These are phyloP conservation scores for Volvox africanus DNA, from an alignment of 139 green algal species.

Conservation along the genomic window DNA sequence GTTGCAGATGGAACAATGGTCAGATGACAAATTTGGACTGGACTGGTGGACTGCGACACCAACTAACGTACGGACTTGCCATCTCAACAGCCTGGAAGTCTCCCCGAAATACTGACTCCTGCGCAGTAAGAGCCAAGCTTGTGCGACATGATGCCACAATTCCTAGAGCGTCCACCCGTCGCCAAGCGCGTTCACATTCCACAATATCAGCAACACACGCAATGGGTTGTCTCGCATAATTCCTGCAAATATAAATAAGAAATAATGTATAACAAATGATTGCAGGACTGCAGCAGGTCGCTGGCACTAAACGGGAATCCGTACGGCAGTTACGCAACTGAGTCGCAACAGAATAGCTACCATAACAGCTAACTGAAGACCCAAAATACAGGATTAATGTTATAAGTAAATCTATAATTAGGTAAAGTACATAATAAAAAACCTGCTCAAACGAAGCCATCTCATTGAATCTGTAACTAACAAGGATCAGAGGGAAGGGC, in stretches of 20 bases:
- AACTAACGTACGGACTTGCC: background rate
- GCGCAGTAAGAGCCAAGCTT: background rate
- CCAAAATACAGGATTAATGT: no score
- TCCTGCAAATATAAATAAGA: background rate
- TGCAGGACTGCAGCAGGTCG: no score
- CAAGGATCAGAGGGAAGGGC: no score
- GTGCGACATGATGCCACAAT: background rate
- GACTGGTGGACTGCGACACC: background rate
- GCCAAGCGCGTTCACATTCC: background rate
- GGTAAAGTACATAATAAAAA: no score
- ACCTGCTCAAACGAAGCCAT: no score
- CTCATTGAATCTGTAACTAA: no score
- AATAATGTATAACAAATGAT: no score
- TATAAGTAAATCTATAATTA: no score
- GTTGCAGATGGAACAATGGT: background rate
- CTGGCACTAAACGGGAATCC: no score
- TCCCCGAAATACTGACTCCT: background rate
- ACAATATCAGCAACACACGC: constrained; percentile 25
- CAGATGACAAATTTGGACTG: background rate
- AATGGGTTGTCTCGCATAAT: background rate
- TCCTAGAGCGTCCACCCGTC: background rate
- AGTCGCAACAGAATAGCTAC: background rate
- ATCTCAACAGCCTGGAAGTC: background rate
- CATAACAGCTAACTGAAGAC: background rate
- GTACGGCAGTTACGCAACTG: background rate